Base-by-base conservation (phyloP, 2,329 filamentous ascomycete species). In the Pseudocercospora pini-densiflorae region DNA sequence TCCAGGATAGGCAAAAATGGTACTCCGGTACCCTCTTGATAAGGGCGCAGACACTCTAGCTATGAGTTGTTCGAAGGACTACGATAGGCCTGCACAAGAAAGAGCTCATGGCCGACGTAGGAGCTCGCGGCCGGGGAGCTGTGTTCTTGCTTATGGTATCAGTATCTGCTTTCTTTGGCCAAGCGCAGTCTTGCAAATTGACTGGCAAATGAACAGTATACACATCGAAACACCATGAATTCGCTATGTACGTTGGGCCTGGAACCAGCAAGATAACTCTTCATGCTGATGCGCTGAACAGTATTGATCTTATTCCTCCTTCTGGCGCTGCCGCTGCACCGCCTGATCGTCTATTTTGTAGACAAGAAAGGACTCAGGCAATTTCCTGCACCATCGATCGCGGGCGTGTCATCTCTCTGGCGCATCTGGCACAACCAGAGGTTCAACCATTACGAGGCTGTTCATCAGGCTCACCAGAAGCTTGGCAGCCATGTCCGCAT, bases 361-460 rank as follows among this genome's bases (percentile, higher is more conserved):
- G 57, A 59, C 31, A 40, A n/a, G n/a, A 59, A 59, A 59, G 31
- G 57, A n/a, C 57, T 59, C 5, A 45, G 33, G 14, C 31, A 33
- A 16, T 59, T 59, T 14, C 57, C 57, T 12, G 12, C 57, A 12
- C 57, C 57, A 12, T 59, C 57, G 3, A 59, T 59, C 5, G 57
- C 57, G 2, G 57, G 19, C 8, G 8, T 59, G 3, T 43, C 57
- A 19, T 59, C 57, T 19, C 19, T 59, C 6, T 59, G 57, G 57
- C 57, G 57, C 7, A 59, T 59, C 16, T 59, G 19, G 14, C 57
- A 59, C 57, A 59, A 59, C n/a, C 57, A 59, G 57, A 59, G 16
- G 29, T 59, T 43, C 33, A 40, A 19, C 1, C 57, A 59, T 8
- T 59, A 59, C 19, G 33, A 40, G 8, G 57, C 57, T 5, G 33